Conservation (phyloP, 331 rosid species). For the Cydonia oblonga region DNA sequence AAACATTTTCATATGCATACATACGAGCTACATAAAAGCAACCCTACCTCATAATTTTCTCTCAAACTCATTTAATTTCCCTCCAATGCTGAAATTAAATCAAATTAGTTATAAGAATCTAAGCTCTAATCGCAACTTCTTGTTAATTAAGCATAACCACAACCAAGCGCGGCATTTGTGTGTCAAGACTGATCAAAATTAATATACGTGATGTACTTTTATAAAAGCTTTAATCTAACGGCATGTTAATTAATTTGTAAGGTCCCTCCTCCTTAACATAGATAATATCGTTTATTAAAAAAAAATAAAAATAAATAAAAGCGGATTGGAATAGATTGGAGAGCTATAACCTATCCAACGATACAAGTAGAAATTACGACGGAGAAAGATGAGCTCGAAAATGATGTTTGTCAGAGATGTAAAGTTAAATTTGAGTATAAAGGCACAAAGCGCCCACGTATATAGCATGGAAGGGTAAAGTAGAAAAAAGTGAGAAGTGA, state of each 20-base stretch:
- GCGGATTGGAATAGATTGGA: no score
- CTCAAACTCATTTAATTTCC: neutral
- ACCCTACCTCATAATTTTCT: neutral
- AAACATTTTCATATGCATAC: slow-evolving; percentile 7
- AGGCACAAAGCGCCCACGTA: no score
- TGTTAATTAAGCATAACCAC: neutral
- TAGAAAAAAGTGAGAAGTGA: neutral
- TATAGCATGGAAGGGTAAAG: neutral
- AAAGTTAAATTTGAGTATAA: neutral
- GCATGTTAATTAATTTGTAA: neutral
- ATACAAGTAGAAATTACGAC: neutral
- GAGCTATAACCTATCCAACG: no score
- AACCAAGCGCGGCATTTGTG: neutral
- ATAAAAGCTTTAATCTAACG: no score
- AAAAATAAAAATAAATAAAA: no score
- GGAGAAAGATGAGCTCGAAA: neutral
- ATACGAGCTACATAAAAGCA: neutral
- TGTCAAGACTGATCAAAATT: neutral
- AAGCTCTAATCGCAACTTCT: neutral
- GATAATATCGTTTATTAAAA: no score
- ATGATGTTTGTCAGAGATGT: neutral
- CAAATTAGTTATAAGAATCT: neutral
- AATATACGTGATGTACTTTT: no score
- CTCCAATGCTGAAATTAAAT: neutral
- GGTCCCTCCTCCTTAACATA: no score